A percentile compares a stretch with the other conserved stretches of the same genome.
These are phyloP conservation scores for Penicillium mononematosum DNA, from an alignment of 495 filamentous ascomycete genomes.

Conservation along the genomic window DNA sequence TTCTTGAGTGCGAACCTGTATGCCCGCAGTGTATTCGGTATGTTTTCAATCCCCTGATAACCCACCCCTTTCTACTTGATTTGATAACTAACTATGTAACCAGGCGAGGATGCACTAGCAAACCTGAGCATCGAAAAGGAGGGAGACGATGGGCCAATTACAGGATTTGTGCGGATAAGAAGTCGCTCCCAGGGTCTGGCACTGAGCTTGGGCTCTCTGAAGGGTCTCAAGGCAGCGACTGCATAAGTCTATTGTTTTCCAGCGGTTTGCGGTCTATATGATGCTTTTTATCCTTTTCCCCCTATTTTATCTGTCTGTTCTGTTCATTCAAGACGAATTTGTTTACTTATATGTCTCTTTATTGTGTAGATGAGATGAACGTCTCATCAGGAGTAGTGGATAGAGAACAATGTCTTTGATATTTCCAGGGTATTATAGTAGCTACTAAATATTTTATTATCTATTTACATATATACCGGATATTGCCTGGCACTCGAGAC, in stretches of 20 bases:
- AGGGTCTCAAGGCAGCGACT: conserved; percentile 72
- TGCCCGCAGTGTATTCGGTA: conserved; percentile 98
- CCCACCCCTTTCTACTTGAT: conserved; percentile 14
- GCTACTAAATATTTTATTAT: not conserved
- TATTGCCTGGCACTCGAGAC: no score
- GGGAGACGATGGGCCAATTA: conserved; percentile 91
- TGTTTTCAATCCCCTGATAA: conserved; percentile 29
- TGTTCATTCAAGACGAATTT: conserved; percentile 32
- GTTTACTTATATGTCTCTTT: conserved; percentile 33
- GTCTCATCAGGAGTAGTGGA: conserved; percentile 30
- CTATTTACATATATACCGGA: not conserved
- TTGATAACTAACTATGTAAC: conserved; percentile 26
- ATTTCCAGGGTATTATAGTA: conserved; percentile 2
- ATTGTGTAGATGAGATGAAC: conserved; percentile 25
- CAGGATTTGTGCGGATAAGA: conserved; percentile 98
- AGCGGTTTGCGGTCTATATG: conserved; percentile 33
- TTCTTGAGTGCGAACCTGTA: conserved; percentile 98
- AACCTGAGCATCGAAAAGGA: conserved; percentile 98
- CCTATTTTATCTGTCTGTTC: conserved; percentile 20
- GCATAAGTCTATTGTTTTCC: conserved; percentile 42
- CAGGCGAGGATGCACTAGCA: conserved; percentile 97
- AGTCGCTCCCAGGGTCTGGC: conserved; percentile 96
- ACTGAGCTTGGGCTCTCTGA: conserved; percentile 88
- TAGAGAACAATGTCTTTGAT: conserved; percentile 26
- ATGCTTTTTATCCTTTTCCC: conserved; percentile 29